Evolutionary conservation across 257 asterid genomes (phyloP).

Genomic region (Scutellaria baicalensis): DNA sequence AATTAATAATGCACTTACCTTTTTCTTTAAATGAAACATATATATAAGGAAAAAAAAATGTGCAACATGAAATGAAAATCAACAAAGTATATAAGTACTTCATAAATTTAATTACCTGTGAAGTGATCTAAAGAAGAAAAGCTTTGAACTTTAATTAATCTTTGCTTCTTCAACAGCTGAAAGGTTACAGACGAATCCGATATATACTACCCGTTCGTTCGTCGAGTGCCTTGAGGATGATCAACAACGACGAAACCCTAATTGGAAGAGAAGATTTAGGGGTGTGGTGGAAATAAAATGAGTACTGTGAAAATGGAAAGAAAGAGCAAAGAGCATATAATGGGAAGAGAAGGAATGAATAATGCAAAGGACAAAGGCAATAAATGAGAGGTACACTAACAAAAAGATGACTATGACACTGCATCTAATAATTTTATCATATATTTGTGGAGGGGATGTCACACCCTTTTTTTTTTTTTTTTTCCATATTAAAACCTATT

Average conservation of each 20-base stretch:
- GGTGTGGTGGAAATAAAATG: background rate
- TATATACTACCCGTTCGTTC: background rate
- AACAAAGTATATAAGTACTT: background rate
- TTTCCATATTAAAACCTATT: conserved; percentile 1
- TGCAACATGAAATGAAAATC: too few species aligned
- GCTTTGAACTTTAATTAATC: background rate
- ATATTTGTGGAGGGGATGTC: conserved; percentile 34
- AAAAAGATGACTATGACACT: conserved; percentile 59
- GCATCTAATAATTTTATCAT: conserved; percentile 45
- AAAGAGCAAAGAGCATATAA: conserved; percentile 35
- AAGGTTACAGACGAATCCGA: background rate
- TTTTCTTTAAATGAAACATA: too few species aligned
- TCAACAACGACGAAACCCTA: conserved; percentile 24
- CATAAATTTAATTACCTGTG: conserved; percentile 19
- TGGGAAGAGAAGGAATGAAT: conserved; percentile 51
- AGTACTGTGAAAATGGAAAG: conserved; percentile 5
- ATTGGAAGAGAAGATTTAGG: conserved; percentile 3
- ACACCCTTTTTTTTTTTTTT: conserved; percentile 16
- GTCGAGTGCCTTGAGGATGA: background rate
- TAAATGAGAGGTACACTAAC: conserved; percentile 54
- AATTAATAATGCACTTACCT: background rate
- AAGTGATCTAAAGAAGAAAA: conserved; percentile 12
- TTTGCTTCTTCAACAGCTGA: conserved; percentile 10
- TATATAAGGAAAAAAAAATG: too few species aligned
- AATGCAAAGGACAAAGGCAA: conserved; percentile 59